These are phyloP conservation scores for Akebia trifoliata DNA, from an alignment of 164 flowering plant species.

Conservation along the genomic window DNA sequence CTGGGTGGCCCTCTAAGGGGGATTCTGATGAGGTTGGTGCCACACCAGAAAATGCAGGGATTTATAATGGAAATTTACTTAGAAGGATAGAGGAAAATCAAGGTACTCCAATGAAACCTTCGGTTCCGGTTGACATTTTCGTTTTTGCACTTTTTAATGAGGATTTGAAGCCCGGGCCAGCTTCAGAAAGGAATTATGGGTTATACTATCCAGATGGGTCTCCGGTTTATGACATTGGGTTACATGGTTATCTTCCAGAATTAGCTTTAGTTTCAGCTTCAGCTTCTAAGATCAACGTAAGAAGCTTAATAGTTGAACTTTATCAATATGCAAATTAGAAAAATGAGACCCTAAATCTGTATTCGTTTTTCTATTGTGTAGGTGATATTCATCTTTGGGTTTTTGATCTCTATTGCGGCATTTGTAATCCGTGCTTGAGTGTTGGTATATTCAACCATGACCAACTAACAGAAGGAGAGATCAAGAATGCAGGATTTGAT, in stretches of 20 bases:
- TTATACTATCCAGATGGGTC: conserved; percentile 71
- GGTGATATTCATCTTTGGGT: conserved; percentile 20
- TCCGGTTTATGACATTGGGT: conserved; percentile 71
- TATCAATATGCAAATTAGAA: neutral
- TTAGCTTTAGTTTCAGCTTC: conserved; percentile 13
- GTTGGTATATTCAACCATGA: neutral
- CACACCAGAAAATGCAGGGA: conserved; percentile 60
- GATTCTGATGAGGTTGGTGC: conserved; percentile 82
- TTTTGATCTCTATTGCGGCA: conserved; percentile 21
- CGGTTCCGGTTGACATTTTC: conserved; percentile 54
- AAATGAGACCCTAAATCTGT: neutral
- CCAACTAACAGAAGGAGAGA: conserved; percentile 6
- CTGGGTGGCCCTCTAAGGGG: conserved; percentile 97
- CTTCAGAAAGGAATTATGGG: conserved; percentile 93
- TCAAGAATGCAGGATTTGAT: conserved; percentile 2
- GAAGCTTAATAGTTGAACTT: conserved; percentile 6
- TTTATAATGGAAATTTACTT: conserved; percentile 72
- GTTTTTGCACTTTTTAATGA: conserved; percentile 95
- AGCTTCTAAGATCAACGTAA: conserved; percentile 29
- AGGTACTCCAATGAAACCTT: conserved; percentile 80
- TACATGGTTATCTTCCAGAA: conserved; percentile 51
- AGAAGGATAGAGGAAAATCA: conserved; percentile 37
- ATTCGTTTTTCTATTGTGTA: conserved; percentile 19
- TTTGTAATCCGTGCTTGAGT: conserved; percentile 21
- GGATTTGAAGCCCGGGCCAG: conserved; percentile 80